Evolutionary conservation across 345 rosid species (phyloP), one percentile per base, ranked within the genome.

Genomic region (Bretschneidera sinensis): DNA sequence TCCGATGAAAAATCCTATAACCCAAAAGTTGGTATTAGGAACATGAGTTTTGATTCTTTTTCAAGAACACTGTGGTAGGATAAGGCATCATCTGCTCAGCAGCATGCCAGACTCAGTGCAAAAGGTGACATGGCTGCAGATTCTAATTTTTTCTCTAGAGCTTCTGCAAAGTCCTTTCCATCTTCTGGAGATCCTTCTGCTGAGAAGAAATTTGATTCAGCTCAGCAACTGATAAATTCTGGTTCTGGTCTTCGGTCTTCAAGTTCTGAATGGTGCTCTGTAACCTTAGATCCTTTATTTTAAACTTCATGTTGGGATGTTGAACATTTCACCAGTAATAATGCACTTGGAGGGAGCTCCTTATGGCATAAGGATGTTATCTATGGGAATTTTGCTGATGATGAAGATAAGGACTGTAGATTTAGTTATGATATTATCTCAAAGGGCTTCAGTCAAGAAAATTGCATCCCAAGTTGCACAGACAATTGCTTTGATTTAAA

Each of bases 251-350:
- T 43, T 25, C 59, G 53, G 50, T 61, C 64, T 57, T 61, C 62
- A 34, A 62, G 57, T 67, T 74, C 86, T 59, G 78, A 64, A 59
- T 74, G 76, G 67, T 59, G 66, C 65, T 67, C 78, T 54, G 24
- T 56, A 62, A 53, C 72, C 67, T 67, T 74, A 55, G 71, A 57
- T 35, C 69, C 79, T 61, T 76, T 78, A 21, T 24, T 51, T 76
- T 55, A 51, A 45, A 62, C 62, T 58, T 20, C 35, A 54, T 51
- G 57, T 53, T 54, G 81, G 89, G 61, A 64, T 61, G 63, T 55
- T 74, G 79, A 75, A 60, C 63, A 77, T 59, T 68, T 68, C 54
- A 57, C 64, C 24, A 64, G 73, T 49, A 68, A 72, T 57, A 57
- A 24, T 58, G 57, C 73, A 34, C 54, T 60, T 49, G 72, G 67